Conservation (phyloP, 148 eudicot genomes). For the Amaranthus hypochondriacus region DNA sequence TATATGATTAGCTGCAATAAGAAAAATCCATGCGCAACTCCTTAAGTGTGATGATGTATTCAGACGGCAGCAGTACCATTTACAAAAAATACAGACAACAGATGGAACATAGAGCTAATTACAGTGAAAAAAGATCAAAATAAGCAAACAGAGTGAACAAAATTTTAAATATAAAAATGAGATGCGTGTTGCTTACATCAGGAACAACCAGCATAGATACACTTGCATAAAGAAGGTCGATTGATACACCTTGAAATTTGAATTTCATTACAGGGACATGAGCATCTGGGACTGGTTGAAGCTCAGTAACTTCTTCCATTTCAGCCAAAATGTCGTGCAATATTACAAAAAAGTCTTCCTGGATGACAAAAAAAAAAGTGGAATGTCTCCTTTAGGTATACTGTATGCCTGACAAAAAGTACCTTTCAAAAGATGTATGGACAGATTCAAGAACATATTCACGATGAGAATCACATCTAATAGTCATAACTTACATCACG, state of each 20-base stretch:
- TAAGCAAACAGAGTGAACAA: background rate
- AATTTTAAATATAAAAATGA: background rate
- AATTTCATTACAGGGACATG: slow-evolving; percentile 90
- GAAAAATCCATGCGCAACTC: background rate
- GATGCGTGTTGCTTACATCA: slow-evolving; percentile 49
- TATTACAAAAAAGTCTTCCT: slow-evolving; percentile 68
- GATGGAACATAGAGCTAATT: too few relatives aligned
- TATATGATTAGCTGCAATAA: background rate
- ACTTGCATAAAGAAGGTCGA: slow-evolving; percentile 85
- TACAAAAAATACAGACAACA: too few relatives aligned
- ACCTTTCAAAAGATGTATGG: background rate
- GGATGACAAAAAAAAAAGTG: slow-evolving; percentile 11
- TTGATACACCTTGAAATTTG: slow-evolving; percentile 72
- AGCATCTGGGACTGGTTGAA: slow-evolving; percentile 90
- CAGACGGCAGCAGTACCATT: too few relatives aligned
- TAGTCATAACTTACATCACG: slow-evolving; percentile 55
- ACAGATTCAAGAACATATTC: slow-evolving; percentile 6
- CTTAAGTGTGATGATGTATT: too few relatives aligned
- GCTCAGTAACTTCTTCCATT: slow-evolving; percentile 75
- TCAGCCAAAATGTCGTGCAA: slow-evolving; percentile 53
- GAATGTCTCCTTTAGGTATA: background rate
- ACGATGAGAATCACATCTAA: background rate
- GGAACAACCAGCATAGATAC: slow-evolving; percentile 69
- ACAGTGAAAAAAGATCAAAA: background rate
- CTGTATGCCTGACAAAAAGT: background rate